Base-by-base conservation (phyloP, 2,329 filamentous ascomycete species). In the Cladorrhinum sp. region DNA sequence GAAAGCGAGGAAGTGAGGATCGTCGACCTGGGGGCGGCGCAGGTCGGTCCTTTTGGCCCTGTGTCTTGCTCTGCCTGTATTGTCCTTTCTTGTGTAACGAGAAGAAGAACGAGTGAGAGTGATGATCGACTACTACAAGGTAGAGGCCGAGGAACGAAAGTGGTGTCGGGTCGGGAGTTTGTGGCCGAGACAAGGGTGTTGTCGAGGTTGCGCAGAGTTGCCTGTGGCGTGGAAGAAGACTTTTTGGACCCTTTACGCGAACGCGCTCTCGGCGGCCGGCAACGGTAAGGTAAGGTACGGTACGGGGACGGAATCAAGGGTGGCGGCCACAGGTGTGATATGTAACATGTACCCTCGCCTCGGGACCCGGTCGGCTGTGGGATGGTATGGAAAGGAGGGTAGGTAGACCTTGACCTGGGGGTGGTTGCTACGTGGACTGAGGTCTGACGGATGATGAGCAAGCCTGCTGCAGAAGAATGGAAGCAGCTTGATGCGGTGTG, bases 181-280 rank as follows among this genome's bases (percentile, higher is more conserved):
- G 61, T 55, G 60, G 30, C 58, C 42, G 63, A 58, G 42, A 55
- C 49, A 51, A 51, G 49, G 49, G 49, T 7, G 42, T 46, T 42
- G 60, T 61, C 54, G 57, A 54, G 33, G 51, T 58, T 57, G 56
- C 52, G 62, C 59, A 54, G 57, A 49, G 30, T 48, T 52, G 33
- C 3, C 33, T 36, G 33, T 36, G 57, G 59, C 56, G 59, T 60
- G 33, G 60, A 54, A 65, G 53, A 49, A 65, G 54, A 64, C 50
- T 61, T 64, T 65, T 63, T 63, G 61, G 26, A 9, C 49, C 48
- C 61, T 63, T 59, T 57, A 63, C 57, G 63, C 63, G 61, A 57
- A 51, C 39, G 59, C 59, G 59, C 61, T 58, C 61, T 65, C 62
- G 61, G 60, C 62, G 59, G 42, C 36, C 55, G 52, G 28, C 50